phyloP scores from a whole-genome alignment of 176 grass and related monocot species.

The Oryza meyeriana region DNA sequence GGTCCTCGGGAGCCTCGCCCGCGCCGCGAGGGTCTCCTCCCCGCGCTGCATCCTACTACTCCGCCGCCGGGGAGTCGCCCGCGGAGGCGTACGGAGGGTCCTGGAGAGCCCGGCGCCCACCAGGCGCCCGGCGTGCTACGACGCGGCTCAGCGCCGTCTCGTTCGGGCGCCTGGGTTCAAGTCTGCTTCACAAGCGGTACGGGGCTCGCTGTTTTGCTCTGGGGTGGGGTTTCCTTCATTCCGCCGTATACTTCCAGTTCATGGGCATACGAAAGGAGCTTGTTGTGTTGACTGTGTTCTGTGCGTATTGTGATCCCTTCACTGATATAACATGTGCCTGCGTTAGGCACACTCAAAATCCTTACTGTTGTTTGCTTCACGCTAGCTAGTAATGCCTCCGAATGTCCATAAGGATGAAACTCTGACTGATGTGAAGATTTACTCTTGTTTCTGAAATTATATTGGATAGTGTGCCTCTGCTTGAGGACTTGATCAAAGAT shows the following conservation, averaged over 20 bases:
- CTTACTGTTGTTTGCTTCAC: background rate
- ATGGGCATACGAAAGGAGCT: background rate
- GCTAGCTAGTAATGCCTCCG: background rate
- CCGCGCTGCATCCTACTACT: constrained; percentile 20
- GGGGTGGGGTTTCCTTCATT: background rate
- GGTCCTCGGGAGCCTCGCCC: background rate
- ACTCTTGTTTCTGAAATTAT: background rate
- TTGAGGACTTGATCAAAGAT: background rate
- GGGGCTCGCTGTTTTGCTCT: constrained; percentile 45
- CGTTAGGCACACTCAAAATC: background rate
- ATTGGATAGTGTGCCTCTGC: background rate
- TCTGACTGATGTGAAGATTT: background rate
- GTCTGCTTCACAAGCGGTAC: constrained; percentile 87
- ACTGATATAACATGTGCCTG: background rate
- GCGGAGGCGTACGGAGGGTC: constrained; percentile 45
- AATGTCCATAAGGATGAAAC: background rate
- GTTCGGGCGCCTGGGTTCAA: constrained; percentile 65
- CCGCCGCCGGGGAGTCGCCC: constrained; percentile 10
- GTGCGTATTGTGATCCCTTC: background rate
- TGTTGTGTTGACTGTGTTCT: background rate
- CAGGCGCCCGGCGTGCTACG: constrained; percentile 92
- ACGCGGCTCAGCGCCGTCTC: constrained; percentile 80
- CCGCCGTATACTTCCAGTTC: background rate
- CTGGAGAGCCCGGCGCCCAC: constrained; percentile 55
- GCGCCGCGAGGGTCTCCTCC: constrained; percentile 22